Conservation (phyloP, 164 flowering plant species). For the Vitis vinifera region DNA sequence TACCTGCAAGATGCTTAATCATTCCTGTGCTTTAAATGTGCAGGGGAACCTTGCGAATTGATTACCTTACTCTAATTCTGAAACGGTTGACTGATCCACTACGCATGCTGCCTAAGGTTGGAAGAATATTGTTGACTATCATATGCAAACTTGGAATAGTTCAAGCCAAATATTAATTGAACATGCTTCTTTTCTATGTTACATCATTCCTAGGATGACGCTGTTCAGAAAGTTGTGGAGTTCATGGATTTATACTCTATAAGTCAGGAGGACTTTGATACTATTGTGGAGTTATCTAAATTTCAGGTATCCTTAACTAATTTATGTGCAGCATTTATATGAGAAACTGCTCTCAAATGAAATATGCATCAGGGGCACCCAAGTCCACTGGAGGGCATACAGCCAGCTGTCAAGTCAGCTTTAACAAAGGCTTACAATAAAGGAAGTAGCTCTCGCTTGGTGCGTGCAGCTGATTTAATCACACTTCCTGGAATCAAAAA, state of each 20-base stretch:
- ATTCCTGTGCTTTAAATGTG: constrained; percentile 12
- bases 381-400: constrained; percentile 81
- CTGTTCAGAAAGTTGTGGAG: constrained; percentile 76
- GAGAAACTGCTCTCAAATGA: neutral
- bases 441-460: constrained; percentile 63
- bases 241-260: constrained; percentile 89
- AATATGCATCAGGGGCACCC: constrained; percentile 57
- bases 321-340: neutral
- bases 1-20: constrained; percentile 4
- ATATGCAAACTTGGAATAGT: no score
- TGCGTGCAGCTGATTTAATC: constrained; percentile 77
- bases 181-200: neutral
- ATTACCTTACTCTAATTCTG: constrained; percentile 68
- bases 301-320: constrained; percentile 53
- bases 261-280: constrained; percentile 84
- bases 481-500: constrained; percentile 85
- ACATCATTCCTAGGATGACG: constrained; percentile 66
- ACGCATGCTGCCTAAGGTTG: constrained; percentile 73
- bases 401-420: constrained; percentile 81
- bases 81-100: constrained; percentile 78
- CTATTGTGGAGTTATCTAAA: constrained; percentile 72
- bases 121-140: neutral
- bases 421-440: constrained; percentile 84
- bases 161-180: no score
- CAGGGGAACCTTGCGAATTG: constrained; percentile 79